phyloP scores from a whole-genome alignment of 2,329 filamentous ascomycete species.

The Paramyrothecium sp. region DNA sequence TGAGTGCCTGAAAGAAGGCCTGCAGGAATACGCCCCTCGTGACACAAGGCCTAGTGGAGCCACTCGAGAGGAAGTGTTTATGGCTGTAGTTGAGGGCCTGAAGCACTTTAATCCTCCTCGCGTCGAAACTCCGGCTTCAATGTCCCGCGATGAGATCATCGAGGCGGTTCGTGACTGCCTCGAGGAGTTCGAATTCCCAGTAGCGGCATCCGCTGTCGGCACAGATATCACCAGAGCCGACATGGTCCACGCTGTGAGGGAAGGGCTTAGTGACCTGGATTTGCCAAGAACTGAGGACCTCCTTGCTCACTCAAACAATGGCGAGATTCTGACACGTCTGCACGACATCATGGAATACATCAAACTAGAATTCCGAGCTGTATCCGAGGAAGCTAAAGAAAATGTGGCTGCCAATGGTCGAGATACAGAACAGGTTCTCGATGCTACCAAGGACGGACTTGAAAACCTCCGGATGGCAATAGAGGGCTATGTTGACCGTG shows the following conservation, averaged over 20 bases:
- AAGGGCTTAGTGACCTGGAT: constrained; percentile 54
- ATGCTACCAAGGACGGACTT: constrained; percentile 83
- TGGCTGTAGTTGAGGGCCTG: constrained; percentile 81
- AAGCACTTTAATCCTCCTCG: constrained; percentile 76
- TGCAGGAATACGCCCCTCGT: constrained; percentile 68
- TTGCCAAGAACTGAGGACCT: constrained; percentile 39
- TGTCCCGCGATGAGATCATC: constrained; percentile 81
- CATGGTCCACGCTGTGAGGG: constrained; percentile 62
- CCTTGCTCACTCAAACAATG: constrained; percentile 40
- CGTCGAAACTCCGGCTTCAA: constrained; percentile 64
- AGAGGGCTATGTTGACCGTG: constrained; percentile 75
- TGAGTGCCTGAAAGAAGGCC: constrained; percentile 79
- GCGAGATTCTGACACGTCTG: constrained; percentile 54
- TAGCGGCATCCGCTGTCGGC: constrained; percentile 54
- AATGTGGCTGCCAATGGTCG: constrained; percentile 76
- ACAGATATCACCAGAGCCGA: constrained; percentile 59
- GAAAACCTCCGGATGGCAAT: constrained; percentile 79
- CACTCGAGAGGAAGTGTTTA: constrained; percentile 80
- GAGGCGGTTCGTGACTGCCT: constrained; percentile 82
- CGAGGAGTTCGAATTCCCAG: constrained; percentile 77
- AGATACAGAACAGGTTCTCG: constrained; percentile 85
- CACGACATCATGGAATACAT: constrained; percentile 65
- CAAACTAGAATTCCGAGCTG: constrained; percentile 56
- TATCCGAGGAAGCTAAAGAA: constrained; percentile 68
- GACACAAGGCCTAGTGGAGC: constrained; percentile 57